These are phyloP conservation scores for Henckelia pumila DNA, from an alignment of 257 asterid species.

Conservation along the genomic window DNA sequence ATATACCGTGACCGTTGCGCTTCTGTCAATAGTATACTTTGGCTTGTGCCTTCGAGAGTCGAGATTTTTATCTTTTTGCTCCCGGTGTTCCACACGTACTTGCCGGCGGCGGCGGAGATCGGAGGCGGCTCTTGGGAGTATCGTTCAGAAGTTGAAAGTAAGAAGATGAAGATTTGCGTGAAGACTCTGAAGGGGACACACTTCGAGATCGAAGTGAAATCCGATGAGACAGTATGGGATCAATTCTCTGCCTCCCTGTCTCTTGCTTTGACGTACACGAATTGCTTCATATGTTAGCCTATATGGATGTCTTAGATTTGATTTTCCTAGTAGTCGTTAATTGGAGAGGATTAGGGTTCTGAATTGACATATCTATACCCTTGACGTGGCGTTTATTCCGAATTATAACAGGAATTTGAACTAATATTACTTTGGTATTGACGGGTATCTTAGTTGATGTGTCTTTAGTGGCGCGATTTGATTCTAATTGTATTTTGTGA, in stretches of 20 bases:
- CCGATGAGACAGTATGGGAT: constrained; percentile 1
- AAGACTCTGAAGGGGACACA: background rate
- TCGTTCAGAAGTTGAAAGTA: background rate
- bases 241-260: background rate
- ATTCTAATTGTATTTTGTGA: background rate
- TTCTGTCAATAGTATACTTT: background rate
- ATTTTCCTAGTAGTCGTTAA: background rate
- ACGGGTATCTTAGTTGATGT: background rate
- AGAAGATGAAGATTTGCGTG: background rate
- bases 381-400: background rate
- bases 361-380: background rate
- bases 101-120: background rate
- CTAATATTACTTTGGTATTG: background rate
- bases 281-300: background rate
- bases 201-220: constrained; percentile 3
- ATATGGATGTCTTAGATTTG: background rate
- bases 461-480: background rate
- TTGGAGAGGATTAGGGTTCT: background rate
- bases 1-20: background rate
- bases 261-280: background rate
- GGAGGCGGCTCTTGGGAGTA: background rate
- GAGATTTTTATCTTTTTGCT: background rate
- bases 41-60: background rate
- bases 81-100: background rate
- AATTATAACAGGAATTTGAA: too few species aligned